Evolutionary conservation across 257 asterid genomes (phyloP), one percentile per base, ranked within the genome.

Genomic region (Capsicum pubescens): DNA sequence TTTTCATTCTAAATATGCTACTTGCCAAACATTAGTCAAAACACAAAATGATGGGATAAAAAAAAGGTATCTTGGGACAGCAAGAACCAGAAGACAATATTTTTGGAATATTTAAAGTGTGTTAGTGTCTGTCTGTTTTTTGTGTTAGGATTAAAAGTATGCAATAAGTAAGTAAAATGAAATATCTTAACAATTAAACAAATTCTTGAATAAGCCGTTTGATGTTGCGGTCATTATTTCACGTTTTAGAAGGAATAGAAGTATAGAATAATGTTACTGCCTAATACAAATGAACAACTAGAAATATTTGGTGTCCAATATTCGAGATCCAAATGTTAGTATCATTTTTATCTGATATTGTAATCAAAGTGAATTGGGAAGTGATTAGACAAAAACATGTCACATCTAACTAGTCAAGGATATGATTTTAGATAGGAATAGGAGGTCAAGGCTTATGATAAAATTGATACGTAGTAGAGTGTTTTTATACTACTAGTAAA

Each of bases 391-490:
- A 61, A 61, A 61, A 11, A 4, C 0, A 61, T 61, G 15, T 0
- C 10, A 61, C 32, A 26, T 26, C 32, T 21, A 61, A 0, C n/a
- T 61, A 26, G 32, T 61, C 11, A 61, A 19, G 15, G 0, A 19
- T 1, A 63, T 63, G 0, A 19, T 0, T 21, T 21, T 21, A 21
- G 16, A 61, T 19, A 61, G 0, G 1, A 63, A 63, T 1, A 19
- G 8, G 0, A 2, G 6, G 13, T 10, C 6, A 8, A 63, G 1
- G 1, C 9, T 2, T 63, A 10, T 0, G 1, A 4, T 0, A 10
- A 63, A 0, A 3, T 10, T 0, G 10, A 14, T 26, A 2, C 1
- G 0, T 21, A 63, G 2, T 60, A 7, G 0, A 11, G 0, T 63
- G 5, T 21, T 63, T 1, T 21, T 8, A 0, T 14, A 9, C 39